Base-by-base conservation (phyloP, 768 basidiomycete genomes). In the Trametes meyenii region DNA sequence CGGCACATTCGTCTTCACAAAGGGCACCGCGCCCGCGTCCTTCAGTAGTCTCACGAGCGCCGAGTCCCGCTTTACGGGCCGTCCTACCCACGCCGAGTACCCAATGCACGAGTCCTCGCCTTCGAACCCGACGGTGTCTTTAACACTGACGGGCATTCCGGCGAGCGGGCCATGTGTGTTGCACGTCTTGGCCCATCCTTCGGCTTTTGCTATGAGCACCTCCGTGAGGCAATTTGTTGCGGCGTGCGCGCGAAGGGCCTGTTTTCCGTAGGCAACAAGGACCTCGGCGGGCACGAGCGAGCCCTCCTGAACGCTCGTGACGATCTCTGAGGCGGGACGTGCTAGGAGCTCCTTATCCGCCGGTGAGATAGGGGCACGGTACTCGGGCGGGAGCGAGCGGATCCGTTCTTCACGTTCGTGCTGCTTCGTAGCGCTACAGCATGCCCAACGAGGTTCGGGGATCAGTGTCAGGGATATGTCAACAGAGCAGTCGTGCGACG, bases 21-120 rank as follows among this genome's bases (percentile, higher is more conserved):
- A 75, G 19, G 75, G 70, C 35, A 80, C 71, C 7, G 78, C 78
- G 2, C 80, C 79, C 5, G 81, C 79, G 48, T 78, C 78, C 44
- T 65, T 69, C 16, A 78, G 64, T 26, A 81, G 76, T 12, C 74
- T 66, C 26, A 78, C 74, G 24, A 81, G 76, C 46, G 73, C 72
- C 33, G 76, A 72, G 58, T 70, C 80, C 53, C 70, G 74, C 56
- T 61, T 59, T 53, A 68, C 71, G 26, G 74, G 79, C 63, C 70
- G 75, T 58, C 70, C 77, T 55, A 70, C 76, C 64, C 66, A 80
- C 54, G 71, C 75, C 17, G 77, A 81, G 71, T 74, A 78, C 19
- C 82, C 81, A n/a, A 81, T 64, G n/a, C 80, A 81, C n/a, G 80
- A 73, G 64, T 83, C 81, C 42, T 75, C 76, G 13, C 81, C 83